A percentile compares a stretch with the other conserved stretches of the same genome.
These are phyloP conservation scores for Mychonastes homosphaera DNA, from an alignment of 139 green algal species.

Conservation along the genomic window DNA sequence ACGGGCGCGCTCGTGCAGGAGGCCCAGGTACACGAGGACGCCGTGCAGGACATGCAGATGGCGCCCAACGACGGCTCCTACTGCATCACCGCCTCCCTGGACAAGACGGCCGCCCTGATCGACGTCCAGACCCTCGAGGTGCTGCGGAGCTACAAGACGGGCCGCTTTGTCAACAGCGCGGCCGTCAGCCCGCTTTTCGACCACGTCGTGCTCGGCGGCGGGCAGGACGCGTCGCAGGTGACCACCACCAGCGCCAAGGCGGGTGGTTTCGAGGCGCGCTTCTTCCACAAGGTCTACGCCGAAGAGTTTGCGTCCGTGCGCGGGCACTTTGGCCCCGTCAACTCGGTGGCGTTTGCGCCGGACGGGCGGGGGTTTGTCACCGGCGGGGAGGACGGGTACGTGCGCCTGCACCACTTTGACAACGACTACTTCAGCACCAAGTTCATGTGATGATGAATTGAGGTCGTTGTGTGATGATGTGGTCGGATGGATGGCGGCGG, in stretches of 20 bases:
- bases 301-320: slow-evolving; percentile 93
- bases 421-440: slow-evolving; percentile 52
- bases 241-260: slow-evolving; percentile 83
- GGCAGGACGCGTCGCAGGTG: slow-evolving; percentile 75
- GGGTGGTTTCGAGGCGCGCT: slow-evolving; percentile 88
- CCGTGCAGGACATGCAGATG: slow-evolving; percentile 71
- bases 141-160: slow-evolving; percentile 87
- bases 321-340: slow-evolving; percentile 98
- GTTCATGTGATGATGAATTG: slow-evolving; percentile 33
- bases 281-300: slow-evolving; percentile 85
- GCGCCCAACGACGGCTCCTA: slow-evolving; percentile 66
- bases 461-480: too few relatives aligned
- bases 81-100: slow-evolving; percentile 85
- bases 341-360: slow-evolving; percentile 84
- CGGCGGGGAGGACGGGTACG: slow-evolving; percentile 89
- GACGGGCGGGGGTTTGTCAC: slow-evolving; percentile 61
- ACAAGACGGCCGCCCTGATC: slow-evolving; percentile 86
- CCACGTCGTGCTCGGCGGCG: slow-evolving; percentile 85
- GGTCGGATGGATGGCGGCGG: too few relatives aligned
- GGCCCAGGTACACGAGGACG: slow-evolving; percentile 66
- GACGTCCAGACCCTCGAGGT: slow-evolving; percentile 67
- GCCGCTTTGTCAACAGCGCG: slow-evolving; percentile 77
- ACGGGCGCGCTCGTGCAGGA: slow-evolving; percentile 51
- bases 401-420: slow-evolving; percentile 95
- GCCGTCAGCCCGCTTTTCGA: slow-evolving; percentile 86